phyloP scores from a whole-genome alignment of 108 stramenopile species.

The Poteriospumella lacustris region DNA sequence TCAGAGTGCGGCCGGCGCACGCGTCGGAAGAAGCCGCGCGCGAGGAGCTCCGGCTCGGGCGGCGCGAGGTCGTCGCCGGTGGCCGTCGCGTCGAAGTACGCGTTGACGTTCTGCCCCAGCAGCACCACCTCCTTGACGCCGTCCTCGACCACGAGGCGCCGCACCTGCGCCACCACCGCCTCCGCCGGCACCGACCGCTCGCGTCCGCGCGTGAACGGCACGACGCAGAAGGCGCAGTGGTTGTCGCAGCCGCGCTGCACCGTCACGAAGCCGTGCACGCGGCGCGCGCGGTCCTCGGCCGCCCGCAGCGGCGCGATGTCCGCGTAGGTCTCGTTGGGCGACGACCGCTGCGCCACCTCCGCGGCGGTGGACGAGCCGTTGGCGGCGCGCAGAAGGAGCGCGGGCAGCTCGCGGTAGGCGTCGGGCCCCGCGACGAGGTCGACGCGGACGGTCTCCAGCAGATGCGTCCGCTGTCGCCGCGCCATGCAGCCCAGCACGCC shows the following conservation, averaged over 20 bases:
- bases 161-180: constrained; percentile 75
- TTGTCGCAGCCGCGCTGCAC: constrained; percentile 97
- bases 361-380: background rate
- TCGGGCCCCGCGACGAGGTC: constrained; percentile 96
- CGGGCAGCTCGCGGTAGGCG: constrained; percentile 92
- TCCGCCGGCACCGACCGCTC: constrained; percentile 79
- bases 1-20: constrained; percentile 55
- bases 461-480: constrained; percentile 77
- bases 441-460: constrained; percentile 71
- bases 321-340: constrained; percentile 88
- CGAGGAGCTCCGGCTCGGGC: background rate
- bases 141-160: constrained; percentile 55
- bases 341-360: constrained; percentile 44
- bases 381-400: constrained; percentile 48
- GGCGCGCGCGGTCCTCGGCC: constrained; percentile 38
- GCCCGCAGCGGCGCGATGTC: constrained; percentile 80
- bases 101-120: constrained; percentile 97
- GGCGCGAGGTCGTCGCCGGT: background rate
- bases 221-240: constrained; percentile 92
- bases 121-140: constrained; percentile 83
- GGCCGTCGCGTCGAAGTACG: constrained; percentile 71
- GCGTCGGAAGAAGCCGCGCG: background rate
- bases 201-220: constrained; percentile 85
- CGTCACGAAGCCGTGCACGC: constrained; percentile 69
- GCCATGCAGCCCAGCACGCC: constrained; percentile 99